Base-by-base conservation (phyloP, 1,284 basidiomycete genomes). In the Meira miltonrushii region DNA sequence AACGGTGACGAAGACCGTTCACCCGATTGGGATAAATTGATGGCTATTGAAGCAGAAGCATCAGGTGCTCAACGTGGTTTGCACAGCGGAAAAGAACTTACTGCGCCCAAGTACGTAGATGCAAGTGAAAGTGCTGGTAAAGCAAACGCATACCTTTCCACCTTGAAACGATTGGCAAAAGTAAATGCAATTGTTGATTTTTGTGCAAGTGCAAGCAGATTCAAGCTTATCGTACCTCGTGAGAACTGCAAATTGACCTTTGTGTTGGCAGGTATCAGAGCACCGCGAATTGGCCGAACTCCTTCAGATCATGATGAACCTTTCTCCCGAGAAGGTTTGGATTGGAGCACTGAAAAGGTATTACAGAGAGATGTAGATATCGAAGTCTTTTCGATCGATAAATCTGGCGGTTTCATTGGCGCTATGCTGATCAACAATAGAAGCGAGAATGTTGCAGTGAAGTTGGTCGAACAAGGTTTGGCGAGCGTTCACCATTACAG, bases 341-440 rank as follows among this genome's bases (percentile, higher is more conserved):
- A 90, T 44, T 97, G 90, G 70, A 84, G 90, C 2, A 85, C 85
- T 11, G 85, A 85, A 50, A 84, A 84, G 60, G 92, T 88, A 72
- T 87, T 96, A 85, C 95, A 98, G 79, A 86, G 93, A 23, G 95
- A 98, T 72, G 88, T 92, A 13, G 94, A 98, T 79, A 86, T 97
- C 62, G 87, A 90, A 67, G 86, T 96, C 48, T 89, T 94, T 60
- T 84, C 85, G 47, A 86, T 88, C 13, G 94, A 98, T 82, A 96
- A 95, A 81, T 88, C 88, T 15, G 94, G 94, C 41, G 93, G 94
- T 7, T 97, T 96, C 81, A 93, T 98, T 67, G 94, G 94, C 15
- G 64, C 87, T 0, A 82, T 96, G 58, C 95, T 88, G 79, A 67
- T 88, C 70, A 90, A 84, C 71, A 33, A 33, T 33, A 62, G 65